Base-by-base conservation (phyloP, 495 filamentous ascomycete species). In the Podospora appendiculata region DNA sequence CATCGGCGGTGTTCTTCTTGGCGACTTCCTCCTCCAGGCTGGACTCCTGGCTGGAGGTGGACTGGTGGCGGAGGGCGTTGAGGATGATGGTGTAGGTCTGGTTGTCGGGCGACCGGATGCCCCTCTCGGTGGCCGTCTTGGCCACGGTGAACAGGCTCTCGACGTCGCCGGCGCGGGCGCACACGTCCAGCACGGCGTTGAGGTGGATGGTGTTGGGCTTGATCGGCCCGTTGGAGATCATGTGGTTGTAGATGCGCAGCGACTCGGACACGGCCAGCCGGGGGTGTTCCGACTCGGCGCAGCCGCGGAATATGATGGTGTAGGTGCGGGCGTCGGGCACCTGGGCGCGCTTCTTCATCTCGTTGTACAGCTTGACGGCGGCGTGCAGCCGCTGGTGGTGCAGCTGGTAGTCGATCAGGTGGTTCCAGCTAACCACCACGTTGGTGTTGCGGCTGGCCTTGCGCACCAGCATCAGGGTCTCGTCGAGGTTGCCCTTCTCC, bases 321-420 rank as follows among this genome's bases (percentile, higher is more conserved):
- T 86, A 96, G 0, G 92, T 95, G 50, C 78, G 73, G 3, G 79
- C 69, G 62, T 88, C 89, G 0, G 93, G 93, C 25, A 69, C 69
- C 51, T 87, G 82, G 34, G 73, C 83, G 14, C 89, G 78, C 70
- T 96, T 97, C 70, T 97, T 98, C 93, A 98, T 98, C 86, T 96
- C 89, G 67, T 96, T 95, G 70, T 82, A 96, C 3, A 86, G 75
- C 66, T 85, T 88, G 41, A 90, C 62, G 13, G 88, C 89, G 16
- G 67, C 70, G 54, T 79, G 69, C 17, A 89, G 68, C 16, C 70
- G 72, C 8, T 76, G 72, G 18, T 78, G 68, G 12, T 77, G 70
- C 70, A 95, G 69, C 48, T 80, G 75, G 61, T 86, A 83, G 40
- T 87, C 79, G 45, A 96, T 80, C 32, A 95, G 59, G 66, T 87